Base-by-base conservation (phyloP, 805 yeast genomes). In the Scheffersomyces stipitis region DNA sequence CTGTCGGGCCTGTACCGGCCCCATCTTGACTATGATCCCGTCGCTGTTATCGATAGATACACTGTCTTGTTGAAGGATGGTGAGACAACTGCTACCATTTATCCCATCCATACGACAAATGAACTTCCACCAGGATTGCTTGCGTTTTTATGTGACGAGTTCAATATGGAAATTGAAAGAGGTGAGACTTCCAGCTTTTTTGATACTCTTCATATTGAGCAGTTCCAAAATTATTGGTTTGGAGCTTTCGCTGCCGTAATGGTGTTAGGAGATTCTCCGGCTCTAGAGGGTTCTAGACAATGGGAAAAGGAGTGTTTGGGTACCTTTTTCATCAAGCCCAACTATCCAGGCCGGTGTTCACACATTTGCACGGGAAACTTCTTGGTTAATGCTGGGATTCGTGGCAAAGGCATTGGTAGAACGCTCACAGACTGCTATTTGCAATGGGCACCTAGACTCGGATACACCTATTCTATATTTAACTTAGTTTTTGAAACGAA, bases 251-350 rank as follows among this genome's bases (percentile, higher is more conserved):
- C 86, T 1, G 96, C 87, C 20, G 78, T 77, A 15, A 81, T 72
- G 87, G 81, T 66, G 40, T 66, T 88, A n/a, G 97, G 97, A 3
- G 93, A 86, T 53, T 52, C 68, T 0, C 67, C 77, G 0, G 46
- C 57, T 4, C 58, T 76, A 13, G 72, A 68, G 36, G 68, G 72
- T 8, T 56, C 71, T 26, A 76, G 83, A 34, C 88, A 83, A 54
- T 90, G 98, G 96, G 95, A 89, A 42, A 87, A 86, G 50, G 90
- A 84, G 55, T 91, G 97, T 56, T 68, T 93, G 31, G 99, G 98
- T 0, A 76, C 90, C 1, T 89, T 91, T 54, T 81, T 75, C 56
- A 73, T 91, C 42, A 84, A 84, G 46, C 93, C 97, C 2, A 85
- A 87, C 51, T 91, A 83, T 55, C 96, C 97, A 0, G 98, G 98